These are phyloP conservation scores for Antrodiella citrinella DNA, from an alignment of 768 basidiomycete species.

Conservation along the genomic window DNA sequence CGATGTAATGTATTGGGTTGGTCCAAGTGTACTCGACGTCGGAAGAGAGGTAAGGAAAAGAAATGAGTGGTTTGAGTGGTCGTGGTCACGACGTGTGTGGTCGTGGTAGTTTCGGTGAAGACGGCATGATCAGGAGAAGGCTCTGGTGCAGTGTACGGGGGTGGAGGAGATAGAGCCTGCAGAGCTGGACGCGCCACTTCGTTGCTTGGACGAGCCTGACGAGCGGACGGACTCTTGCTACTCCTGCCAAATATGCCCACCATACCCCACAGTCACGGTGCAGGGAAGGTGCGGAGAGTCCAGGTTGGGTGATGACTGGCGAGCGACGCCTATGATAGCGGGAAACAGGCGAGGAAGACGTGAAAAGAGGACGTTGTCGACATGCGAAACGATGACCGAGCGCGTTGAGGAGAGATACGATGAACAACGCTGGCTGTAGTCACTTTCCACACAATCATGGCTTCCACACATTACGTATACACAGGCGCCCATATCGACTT, in stretches of 20 bases:
- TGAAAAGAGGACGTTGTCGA: background rate
- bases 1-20: slow-evolving; percentile 20
- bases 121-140: slow-evolving; percentile 29
- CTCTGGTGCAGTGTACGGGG: slow-evolving; percentile 25
- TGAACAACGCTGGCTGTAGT: too few species aligned
- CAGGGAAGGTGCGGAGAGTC: slow-evolving; percentile 2
- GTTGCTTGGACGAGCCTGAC: slow-evolving; percentile 12
- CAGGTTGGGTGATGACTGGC: background rate
- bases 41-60: slow-evolving; percentile 62
- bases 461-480: background rate
- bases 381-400: too few species aligned
- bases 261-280: slow-evolving; percentile 25
- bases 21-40: slow-evolving; percentile 36
- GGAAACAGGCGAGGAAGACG: background rate
- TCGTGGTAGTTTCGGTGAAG: slow-evolving; percentile 34
- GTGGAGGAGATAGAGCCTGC: slow-evolving; percentile 22
- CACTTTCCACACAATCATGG: too few species aligned
- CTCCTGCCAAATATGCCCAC: slow-evolving; percentile 31
- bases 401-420: too few species aligned
- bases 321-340: background rate
- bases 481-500: background rate
- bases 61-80: slow-evolving; percentile 51
- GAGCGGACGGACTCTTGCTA: slow-evolving; percentile 26
- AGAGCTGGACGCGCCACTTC: slow-evolving; percentile 15
- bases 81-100: slow-evolving; percentile 40